Conservation (phyloP, 1,284 basidiomycete genomes). For the Puccinia horiana region DNA sequence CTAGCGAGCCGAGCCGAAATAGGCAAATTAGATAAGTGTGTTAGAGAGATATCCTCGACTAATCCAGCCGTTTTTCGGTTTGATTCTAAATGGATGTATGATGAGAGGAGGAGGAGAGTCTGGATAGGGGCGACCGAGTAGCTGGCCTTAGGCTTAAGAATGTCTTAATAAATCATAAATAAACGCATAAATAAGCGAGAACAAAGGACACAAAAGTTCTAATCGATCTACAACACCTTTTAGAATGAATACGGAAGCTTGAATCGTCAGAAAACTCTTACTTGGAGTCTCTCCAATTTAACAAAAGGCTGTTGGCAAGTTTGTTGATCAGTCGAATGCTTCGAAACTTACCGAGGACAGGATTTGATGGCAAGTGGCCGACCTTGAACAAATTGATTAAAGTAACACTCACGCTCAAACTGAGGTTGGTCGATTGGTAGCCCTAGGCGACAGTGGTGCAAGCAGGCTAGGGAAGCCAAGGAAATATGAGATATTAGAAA, state of each 20-base stretch:
- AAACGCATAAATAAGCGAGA: slow-evolving; percentile 1
- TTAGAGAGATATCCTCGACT: not conserved
- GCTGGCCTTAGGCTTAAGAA: not conserved
- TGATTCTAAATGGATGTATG: not conserved
- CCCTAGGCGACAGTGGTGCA: not conserved
- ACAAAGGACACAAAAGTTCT: not conserved
- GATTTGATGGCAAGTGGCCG: not conserved
- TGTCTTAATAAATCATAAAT: not conserved
- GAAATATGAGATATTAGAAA: not conserved
- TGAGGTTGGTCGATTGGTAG: not conserved
- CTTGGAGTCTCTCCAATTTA: not conserved
- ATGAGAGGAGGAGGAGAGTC: not conserved
- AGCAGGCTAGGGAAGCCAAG: not conserved
- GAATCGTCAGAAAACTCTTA: slow-evolving; percentile 15
- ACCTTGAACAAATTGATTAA: not conserved
- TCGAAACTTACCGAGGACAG: not conserved
- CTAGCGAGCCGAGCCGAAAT: slow-evolving; percentile 33
- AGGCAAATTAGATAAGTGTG: not conserved
- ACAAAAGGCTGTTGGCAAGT: slow-evolving; percentile 10
- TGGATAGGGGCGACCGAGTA: slow-evolving; percentile 3
- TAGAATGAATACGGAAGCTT: not conserved
- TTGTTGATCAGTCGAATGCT: slow-evolving; percentile 5
- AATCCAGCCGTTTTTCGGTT: not conserved
- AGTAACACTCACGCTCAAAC: not conserved
- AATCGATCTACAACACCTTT: not conserved